Base-by-base conservation (phyloP, 2,329 filamentous ascomycete genomes). In the Talaromyces funiculosus region DNA sequence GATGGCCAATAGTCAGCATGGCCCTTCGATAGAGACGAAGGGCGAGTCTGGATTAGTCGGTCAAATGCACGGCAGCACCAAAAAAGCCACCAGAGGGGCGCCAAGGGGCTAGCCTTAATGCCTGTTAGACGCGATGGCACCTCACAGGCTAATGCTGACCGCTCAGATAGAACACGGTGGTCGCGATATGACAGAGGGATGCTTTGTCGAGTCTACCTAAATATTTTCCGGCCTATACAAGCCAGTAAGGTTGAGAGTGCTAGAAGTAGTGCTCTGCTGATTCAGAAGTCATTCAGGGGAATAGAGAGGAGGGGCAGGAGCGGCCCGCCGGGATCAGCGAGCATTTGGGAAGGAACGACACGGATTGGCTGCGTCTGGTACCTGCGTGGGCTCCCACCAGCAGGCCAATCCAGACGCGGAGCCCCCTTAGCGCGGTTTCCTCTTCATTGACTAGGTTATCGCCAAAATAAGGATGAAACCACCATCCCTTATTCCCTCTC, bases 1-100 rank as follows among this genome's bases (percentile, higher is more conserved):
- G 12, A 37, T 53, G 8, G 9, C 31, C 24, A 37, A 12, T n/a
- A 54, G 51, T 37, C 51, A 54, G 51, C 51, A 18, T 54, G n/a
- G n/a, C 5, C 9, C 43, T 29, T 10, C 9, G 22, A 45, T 45
- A 45, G 22, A 26, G 12, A 45, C n/a, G 22, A 26, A 26, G 49
- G 14, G 35, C 20, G 51, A 22, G 33, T 54, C 51, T 54, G 20
- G 33, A 54, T 38, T 24, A 37, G 51, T 29, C 16, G 55, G 55
- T 29, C 42, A 20, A 24, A 18, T 47, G 42, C 54, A 43, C 38
- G 53, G 26, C 24, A n/a, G 43, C 51, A 26, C 6, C 20, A 20
- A 37, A 24, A 26, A 37, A 35, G 49, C 64, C 64, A 12, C 51
- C 67, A 66, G 29, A 29, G 57, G 65, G 61, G 66, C 57, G 47